Conservation (phyloP, 2,329 filamentous ascomycete species). For the Aspergillus ustus region DNA sequence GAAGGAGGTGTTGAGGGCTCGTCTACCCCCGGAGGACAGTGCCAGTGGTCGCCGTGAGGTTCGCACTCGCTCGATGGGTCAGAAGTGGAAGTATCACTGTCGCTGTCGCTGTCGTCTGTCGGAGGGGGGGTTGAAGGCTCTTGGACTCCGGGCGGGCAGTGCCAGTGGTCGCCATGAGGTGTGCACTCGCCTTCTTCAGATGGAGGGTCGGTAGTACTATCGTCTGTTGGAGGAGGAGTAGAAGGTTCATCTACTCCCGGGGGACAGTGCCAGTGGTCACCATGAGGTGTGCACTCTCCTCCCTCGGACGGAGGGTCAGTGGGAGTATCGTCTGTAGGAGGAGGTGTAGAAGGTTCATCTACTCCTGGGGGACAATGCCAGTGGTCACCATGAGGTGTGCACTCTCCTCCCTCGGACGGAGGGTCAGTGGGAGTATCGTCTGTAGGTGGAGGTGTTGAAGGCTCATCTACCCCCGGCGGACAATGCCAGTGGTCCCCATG, state of each 20-base stretch:
- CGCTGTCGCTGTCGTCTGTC: no score
- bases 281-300: neutral
- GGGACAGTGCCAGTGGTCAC: neutral
- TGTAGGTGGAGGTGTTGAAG: no score
- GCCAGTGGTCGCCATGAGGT: neutral
- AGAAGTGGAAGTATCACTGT: no score
- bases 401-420: neutral
- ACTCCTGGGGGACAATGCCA: neutral
- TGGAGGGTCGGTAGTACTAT: no score
- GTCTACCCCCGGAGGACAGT: neutral
- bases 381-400: neutral
- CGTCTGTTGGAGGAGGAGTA: no score
- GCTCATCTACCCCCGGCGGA: no score
- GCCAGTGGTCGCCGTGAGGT: neutral
- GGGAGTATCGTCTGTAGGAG: neutral
- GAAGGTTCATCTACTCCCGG: no score
- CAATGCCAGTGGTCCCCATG: neutral
- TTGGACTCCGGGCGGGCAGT: neutral
- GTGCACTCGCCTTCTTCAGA: neutral
- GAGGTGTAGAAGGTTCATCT: neutral
- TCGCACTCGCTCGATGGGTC: neutral
- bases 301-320: neutral
- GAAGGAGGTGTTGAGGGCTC: neutral
- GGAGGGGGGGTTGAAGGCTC: neutral
- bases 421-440: no score